phyloP scores from a whole-genome alignment of 176 grass and related monocot species.

The Canna indica region DNA sequence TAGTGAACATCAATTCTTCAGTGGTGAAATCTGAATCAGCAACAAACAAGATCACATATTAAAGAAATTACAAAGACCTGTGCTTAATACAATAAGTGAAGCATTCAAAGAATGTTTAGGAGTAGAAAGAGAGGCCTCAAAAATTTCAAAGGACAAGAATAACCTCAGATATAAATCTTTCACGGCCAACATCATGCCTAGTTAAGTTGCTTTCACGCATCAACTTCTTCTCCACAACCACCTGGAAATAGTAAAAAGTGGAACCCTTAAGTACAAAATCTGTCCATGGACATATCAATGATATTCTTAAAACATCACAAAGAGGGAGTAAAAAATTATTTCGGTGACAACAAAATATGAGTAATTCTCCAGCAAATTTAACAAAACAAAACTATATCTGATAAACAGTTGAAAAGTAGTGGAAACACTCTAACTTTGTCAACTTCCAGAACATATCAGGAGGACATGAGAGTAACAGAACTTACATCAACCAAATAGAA shows the following conservation, averaged over 20 bases:
- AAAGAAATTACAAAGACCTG: not conserved
- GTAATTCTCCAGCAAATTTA: not conserved
- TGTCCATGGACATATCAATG: not conserved
- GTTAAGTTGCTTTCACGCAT: slow-evolving; percentile 83
- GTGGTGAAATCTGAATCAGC: not conserved
- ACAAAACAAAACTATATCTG: not conserved
- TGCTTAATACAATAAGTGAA: not conserved
- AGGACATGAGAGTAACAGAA: not conserved
- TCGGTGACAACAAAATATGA: not conserved
- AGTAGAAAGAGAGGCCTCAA: not conserved
- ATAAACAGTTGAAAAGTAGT: not conserved
- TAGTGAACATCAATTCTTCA: slow-evolving; percentile 9
- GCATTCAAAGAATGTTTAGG: not conserved
- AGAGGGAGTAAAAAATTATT: not conserved
- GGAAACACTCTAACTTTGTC: not conserved
- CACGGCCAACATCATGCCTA: slow-evolving; percentile 77
- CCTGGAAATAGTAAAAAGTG: slow-evolving; percentile 26
- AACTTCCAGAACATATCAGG: not conserved
- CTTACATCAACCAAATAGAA: not conserved
- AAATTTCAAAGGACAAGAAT: not conserved
- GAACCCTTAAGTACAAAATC: not conserved
- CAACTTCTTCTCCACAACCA: slow-evolving; percentile 92
- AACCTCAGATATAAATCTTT: slow-evolving; percentile 65
- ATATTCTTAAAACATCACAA: not conserved
- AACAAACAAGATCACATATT: not conserved